These are phyloP conservation scores for Penicillium nucicola DNA, from an alignment of 495 filamentous ascomycete genomes.

Conservation along the genomic window DNA sequence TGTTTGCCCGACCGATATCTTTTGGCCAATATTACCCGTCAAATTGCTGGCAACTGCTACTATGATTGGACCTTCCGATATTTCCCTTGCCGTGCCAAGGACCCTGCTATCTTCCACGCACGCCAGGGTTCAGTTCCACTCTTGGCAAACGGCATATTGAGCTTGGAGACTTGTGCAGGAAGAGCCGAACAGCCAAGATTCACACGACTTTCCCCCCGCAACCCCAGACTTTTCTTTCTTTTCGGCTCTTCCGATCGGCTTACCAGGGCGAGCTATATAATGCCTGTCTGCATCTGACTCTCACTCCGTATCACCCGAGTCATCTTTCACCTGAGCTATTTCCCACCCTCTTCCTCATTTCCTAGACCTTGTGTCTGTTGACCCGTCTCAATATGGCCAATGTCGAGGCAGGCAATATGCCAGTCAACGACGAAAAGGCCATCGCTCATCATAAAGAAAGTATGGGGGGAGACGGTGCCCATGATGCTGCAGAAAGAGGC, in stretches of 20 bases:
- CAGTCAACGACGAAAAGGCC: slow-evolving; percentile 23
- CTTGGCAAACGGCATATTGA: slow-evolving; percentile 12
- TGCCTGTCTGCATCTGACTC: not conserved
- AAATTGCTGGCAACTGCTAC: no score
- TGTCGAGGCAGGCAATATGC: slow-evolving; percentile 1
- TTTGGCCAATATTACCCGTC: no score
- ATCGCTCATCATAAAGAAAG: slow-evolving; percentile 16
- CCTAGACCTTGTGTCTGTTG: not conserved
- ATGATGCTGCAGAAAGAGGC: slow-evolving; percentile 54
- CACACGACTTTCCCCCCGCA: slow-evolving; percentile 3
- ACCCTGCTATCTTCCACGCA: not conserved
- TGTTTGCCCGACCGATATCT: no score
- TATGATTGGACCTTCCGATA: not conserved
- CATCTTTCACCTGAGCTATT: not conserved
- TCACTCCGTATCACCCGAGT: not conserved
- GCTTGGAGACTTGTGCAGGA: not conserved
- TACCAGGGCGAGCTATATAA: slow-evolving; percentile 1
- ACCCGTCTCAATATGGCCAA: slow-evolving; percentile 3
- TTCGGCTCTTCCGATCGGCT: not conserved
- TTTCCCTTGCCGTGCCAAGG: no score
- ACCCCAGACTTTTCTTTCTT: not conserved
- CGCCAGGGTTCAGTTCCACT: not conserved
- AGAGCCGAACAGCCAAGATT: not conserved
- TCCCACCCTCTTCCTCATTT: not conserved
- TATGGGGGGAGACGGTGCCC: slow-evolving; percentile 24